Base-by-base conservation (phyloP, 1,139 yeast genomes). In the Yamadazyma blattariae region DNA sequence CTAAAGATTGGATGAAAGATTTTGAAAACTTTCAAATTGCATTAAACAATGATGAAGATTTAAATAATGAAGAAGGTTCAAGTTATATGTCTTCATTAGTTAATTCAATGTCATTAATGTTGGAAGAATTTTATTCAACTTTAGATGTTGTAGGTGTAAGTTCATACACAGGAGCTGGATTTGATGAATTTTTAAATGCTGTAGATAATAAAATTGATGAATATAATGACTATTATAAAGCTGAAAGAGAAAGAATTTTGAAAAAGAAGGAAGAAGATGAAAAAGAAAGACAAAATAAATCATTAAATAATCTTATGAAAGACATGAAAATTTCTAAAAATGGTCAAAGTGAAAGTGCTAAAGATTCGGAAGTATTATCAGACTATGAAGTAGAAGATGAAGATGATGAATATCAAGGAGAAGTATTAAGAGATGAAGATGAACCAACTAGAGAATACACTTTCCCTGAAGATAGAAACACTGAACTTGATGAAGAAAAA, bases 1-100 rank as follows among this genome's bases (percentile, higher is more conserved):
- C 96, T 20, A 82, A 80, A 55, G 95, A 88, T 46, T 94, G 99
- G 99, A 89, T 94, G 97, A 77, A 82, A 4, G 98, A 94, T 60
- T 94, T 94, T 59, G 97, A 92, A 59, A 71, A 79, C 14, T 94
- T 94, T 67, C 98, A 92, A 59, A 66, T 63, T 25, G 95, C 95
- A 1, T 66, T 90, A 41, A 71, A 74, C 47, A 69, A 71, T 26
- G 84, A 82, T 51, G 64, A 67, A 35, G 82, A 84, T 30, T 59
- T 77, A 38, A 81, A 78, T 46, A 85, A 80, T 25, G 84, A 81
- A 34, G 80, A 76, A 38, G 85, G 85, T 15, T 70, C 79, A 48
- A 85, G 90, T 2, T 94, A 92, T 60, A 92, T 94, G 98, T 80
- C 88, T 35, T 87, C 96, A 2, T 68, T 94, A 35, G 86, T 94